Evolutionary conservation across 345 rosid genomes (phyloP), one percentile per base, ranked within the genome.

Genomic region (Salix brachista): DNA sequence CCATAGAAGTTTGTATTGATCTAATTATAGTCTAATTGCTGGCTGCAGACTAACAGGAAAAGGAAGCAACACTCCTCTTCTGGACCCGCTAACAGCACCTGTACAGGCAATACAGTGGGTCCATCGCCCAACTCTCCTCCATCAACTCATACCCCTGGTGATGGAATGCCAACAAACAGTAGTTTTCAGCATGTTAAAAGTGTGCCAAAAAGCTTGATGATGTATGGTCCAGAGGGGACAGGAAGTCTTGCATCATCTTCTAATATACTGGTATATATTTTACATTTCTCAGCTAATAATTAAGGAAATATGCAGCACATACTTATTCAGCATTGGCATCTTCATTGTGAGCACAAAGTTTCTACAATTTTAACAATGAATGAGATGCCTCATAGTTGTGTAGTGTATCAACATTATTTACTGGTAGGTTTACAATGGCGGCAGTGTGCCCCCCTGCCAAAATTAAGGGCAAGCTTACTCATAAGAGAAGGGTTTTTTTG

Each of bases 131-230:
- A 69, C 70, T 89, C 94, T 75, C 91, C 92, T 65, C 90, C 88
- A 30, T 90, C 94, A 79, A 86, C 91, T 67, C 94, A 87, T 58
- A 87, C 90, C 12, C 86, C 91, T 65, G 90, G 94, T 39, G 94
- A 90, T 79, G 94, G 87, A 80, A 77, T 87, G 54, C 77, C 84
- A 67, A 81, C 86, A 36, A 83, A 85, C 34, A 79, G 79, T 67
- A 85, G 86, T 69, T 61, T 87, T 78, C 89, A 83, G 79, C 84
- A 82, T 58, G 80, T 79, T 76, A 86, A 74, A 60, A 81, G 78
- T 75, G 79, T 77, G 66, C 77, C 84, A 36, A 90, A 88, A 83
- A 80, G 75, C 85, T 62, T 77, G 81, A 73, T 84, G 80, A 71
- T 81, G 34, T 85, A 84, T 84, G 85, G 84, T 75, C 54, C 83